A percentile compares a stretch with the other conserved stretches of the same genome.
phyloP scores from a whole-genome alignment of 1,284 basidiomycete genomes.

The Marasmius sp. region DNA sequence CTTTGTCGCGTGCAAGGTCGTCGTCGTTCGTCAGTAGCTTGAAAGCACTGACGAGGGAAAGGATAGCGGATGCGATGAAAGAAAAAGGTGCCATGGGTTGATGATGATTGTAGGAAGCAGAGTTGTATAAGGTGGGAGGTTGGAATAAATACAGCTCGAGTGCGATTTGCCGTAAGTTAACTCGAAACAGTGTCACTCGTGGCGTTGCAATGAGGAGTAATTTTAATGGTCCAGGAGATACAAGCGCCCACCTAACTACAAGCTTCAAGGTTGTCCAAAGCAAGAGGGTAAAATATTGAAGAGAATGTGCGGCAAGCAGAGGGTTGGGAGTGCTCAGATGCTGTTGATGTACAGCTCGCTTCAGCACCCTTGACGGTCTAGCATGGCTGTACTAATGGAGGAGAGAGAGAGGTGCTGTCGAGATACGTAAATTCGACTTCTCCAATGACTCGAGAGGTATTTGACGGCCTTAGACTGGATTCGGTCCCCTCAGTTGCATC shows the following conservation, averaged over 20 bases:
- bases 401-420: too few relatives aligned
- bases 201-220: neutral
- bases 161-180: conserved; percentile 1
- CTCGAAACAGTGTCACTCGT: neutral
- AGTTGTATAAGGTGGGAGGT: neutral
- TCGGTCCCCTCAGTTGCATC: too few relatives aligned
- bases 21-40: neutral
- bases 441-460: too few relatives aligned
- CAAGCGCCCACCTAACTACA: neutral
- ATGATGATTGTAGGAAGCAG: neutral
- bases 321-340: neutral
- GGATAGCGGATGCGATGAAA: neutral
- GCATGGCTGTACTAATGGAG: too few relatives aligned
- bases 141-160: neutral
- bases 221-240: neutral
- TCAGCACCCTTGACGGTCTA: too few relatives aligned
- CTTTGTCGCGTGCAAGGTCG: neutral
- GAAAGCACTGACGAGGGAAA: neutral
- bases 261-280: neutral
- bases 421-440: too few relatives aligned
- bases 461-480: too few relatives aligned
- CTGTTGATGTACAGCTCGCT: too few relatives aligned
- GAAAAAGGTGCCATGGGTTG: neutral
- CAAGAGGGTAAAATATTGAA: neutral
- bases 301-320: neutral